Base-by-base conservation (phyloP, 2,329 filamentous ascomycete genomes). In the Westerdykella sp. region DNA sequence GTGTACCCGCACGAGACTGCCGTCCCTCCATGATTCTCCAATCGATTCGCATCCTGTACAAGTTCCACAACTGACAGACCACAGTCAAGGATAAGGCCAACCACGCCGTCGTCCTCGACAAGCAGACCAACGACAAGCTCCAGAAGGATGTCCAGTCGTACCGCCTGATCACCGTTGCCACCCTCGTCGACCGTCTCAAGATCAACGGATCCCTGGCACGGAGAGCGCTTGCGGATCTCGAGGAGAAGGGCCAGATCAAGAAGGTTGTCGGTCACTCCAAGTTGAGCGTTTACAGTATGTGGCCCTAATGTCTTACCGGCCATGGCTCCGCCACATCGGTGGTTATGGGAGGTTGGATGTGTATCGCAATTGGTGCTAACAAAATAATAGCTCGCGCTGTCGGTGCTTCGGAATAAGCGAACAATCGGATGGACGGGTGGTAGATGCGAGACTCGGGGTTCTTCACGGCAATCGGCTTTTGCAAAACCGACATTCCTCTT, bases 51-150 rank as follows among this genome's bases (percentile, higher is more conserved):
- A 13, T 3, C 32, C n/a, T 18, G 15, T 9, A 35, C 32, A 9
- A 18, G 16, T 35, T 35, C 16, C 47, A 41, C 50, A 39, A 60
- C 56, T 63, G 41, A 65, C 55, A 54, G 25, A 36, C 31, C 47
- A 79, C 73, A 89, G 93, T 98, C 81, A 98, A 98, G 93, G 93
- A 98, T 84, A 98, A 98, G 90, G 91, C 93, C 77, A 86, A 97
- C 75, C 93, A 98, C 83, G 87, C 87, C 75, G 93, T 98, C 76
- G 81, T 97, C 71, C 88, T 98, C 77, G 93, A 98, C 81, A 98
- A 98, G 84, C 71, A 79, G 76, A 95, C 85, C 70, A 86, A 85
- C 62, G 93, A 98, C 78, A 95, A 94, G 81, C 89, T 98, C 74
- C 86, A 95, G 82, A 98, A 98, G 82, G 93, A 98, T 83, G 94